A percentile compares a stretch with the other conserved stretches of the same genome.
These are phyloP conservation scores for Penicillium sp. DNA, from an alignment of 2,329 filamentous ascomycete genomes.

Conservation along the genomic window DNA sequence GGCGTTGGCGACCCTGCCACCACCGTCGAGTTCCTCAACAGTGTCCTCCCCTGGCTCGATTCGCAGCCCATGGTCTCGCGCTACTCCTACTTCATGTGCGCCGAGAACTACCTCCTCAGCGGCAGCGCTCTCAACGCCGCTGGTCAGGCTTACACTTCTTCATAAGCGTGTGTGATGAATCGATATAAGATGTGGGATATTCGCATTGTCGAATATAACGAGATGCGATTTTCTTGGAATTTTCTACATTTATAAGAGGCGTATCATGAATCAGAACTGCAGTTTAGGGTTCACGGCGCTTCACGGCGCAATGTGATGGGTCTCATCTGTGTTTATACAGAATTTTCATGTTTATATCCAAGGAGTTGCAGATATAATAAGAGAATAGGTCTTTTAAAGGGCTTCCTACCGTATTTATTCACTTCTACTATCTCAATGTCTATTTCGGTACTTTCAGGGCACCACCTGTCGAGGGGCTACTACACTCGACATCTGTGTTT, in stretches of 20 bases:
- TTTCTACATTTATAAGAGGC: not conserved
- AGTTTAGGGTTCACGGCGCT: not conserved
- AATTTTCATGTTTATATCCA: not conserved
- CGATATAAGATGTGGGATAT: not conserved
- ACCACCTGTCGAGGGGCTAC: no score
- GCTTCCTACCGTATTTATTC: not conserved
- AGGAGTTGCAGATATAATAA: not conserved
- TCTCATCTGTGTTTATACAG: not conserved
- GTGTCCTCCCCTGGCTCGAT: constrained; percentile 41
- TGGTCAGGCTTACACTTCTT: constrained; percentile 29
- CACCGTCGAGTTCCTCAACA: constrained; percentile 34
- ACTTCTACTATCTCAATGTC: no score
- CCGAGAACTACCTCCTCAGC: constrained; percentile 32
- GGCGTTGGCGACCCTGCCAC: constrained; percentile 20
- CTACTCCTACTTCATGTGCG: constrained; percentile 43
- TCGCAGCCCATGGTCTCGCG: constrained; percentile 34
- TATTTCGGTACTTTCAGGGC: no score
- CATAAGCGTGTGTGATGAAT: not conserved
- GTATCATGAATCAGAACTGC: not conserved
- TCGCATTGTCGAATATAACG: not conserved
- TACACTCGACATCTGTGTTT: not conserved
- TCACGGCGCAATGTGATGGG: not conserved
- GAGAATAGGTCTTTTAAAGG: no score
- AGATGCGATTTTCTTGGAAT: not conserved
- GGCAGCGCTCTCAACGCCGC: constrained; percentile 25